Percentiles rank a stretch among this genome's conserved stretches.
These are phyloP conservation scores for Tylopilus plumbeoviolaceoides DNA, from an alignment of 768 basidiomycete species.

Conservation along the genomic window DNA sequence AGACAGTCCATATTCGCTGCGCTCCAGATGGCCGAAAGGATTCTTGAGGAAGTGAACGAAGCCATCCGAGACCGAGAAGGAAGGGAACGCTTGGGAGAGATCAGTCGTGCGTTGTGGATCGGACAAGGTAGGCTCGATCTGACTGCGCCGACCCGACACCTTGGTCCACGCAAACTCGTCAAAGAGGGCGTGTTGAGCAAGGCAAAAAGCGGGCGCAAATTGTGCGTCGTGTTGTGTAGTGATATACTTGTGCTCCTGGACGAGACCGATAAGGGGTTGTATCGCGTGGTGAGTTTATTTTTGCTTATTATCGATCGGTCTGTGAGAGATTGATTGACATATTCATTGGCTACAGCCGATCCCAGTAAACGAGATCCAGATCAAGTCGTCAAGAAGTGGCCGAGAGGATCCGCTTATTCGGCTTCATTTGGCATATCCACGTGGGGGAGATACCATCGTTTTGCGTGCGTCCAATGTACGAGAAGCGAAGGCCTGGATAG, in stretches of 20 bases:
- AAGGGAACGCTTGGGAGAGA: constrained; percentile 61
- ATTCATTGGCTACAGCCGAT: constrained; percentile 50
- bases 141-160: constrained; percentile 82
- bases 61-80: constrained; percentile 82
- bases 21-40: constrained; percentile 61
- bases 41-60: constrained; percentile 84
- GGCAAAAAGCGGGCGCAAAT: constrained; percentile 76
- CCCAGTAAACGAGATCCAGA: constrained; percentile 60
- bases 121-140: constrained; percentile 85
- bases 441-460: constrained; percentile 67
- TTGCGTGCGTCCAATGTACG: constrained; percentile 54
- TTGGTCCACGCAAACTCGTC: constrained; percentile 76
- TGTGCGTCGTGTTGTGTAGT: constrained; percentile 79
- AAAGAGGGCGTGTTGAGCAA: constrained; percentile 79
- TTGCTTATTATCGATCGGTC: background rate
- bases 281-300: constrained; percentile 66
- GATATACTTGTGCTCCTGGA: constrained; percentile 89
- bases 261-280: constrained; percentile 61
- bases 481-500: constrained; percentile 55
- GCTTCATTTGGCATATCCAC: constrained; percentile 60
- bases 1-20: constrained; percentile 49
- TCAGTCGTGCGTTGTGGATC: constrained; percentile 84
- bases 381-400: constrained; percentile 47
- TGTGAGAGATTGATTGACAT: background rate
- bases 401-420: constrained; percentile 69